Base-by-base conservation (phyloP, 495 filamentous ascomycete genomes). In the Rostrohypoxylon terebratum region DNA sequence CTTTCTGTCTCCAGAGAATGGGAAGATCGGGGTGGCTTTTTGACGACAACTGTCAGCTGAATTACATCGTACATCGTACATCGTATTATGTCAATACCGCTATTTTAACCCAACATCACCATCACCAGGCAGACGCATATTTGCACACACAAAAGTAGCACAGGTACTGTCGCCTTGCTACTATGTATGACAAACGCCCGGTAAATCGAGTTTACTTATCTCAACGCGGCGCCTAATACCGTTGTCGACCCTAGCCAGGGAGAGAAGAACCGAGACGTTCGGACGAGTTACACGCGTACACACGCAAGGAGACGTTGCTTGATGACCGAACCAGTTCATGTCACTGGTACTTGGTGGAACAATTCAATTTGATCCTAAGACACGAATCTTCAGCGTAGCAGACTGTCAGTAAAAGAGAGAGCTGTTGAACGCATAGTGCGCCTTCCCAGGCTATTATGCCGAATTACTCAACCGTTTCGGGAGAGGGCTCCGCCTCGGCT, bases 391-490 rank as follows among this genome's bases (percentile, higher is more conserved):
- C 61, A 50, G 48, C 34, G 58, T 58, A 66, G 62, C 66, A 13
- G 1, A 25, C 14, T 62, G 61, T 62, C 66, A 51, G 44, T 14
- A 31, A 50, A n/a, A 58, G 38, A 57, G n/a, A 47, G 34, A 63
- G 23, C 47, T 59, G 11, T 50, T 54, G 23, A 13, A 63, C 20
- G 23, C 42, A 62, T 57, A 61, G 0, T 53, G 25, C n/a, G 57
- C 55, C 66, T 53, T 53, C 58, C 28, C 62, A 18, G 74, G 77
- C 72, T 74, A 85, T 85, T 74, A 85, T 85, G 83, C 78, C 82
- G 71, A 76, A 77, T 51, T 85, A 85, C 62, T 81, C 79, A 50
- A 79, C 79, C 42, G 78, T 83, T 28, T 71, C 79, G 66, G 75
- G 79, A 80, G 79, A 74, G 73, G 71, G 63, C 42, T 72, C 68